phyloP scores from a whole-genome alignment of 176 grass and related monocot species.

The Otatea glauca region DNA sequence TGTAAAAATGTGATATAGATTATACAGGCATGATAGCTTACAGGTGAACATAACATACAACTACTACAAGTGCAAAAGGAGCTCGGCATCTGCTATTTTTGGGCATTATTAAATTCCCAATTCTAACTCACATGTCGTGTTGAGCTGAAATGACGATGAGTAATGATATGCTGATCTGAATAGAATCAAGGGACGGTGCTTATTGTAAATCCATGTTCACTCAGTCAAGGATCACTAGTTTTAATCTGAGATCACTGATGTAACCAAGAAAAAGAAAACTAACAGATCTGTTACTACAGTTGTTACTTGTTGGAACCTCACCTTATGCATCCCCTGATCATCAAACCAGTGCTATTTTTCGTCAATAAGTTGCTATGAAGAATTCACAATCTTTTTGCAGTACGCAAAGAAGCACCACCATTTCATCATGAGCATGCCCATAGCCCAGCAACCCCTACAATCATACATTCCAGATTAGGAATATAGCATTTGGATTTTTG shows the following conservation, averaged over 20 bases:
- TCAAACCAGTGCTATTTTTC: neutral
- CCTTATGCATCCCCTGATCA: neutral
- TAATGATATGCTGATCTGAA: neutral
- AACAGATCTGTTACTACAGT: neutral
- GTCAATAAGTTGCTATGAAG: neutral
- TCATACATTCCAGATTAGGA: neutral
- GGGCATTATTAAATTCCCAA: neutral
- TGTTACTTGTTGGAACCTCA: neutral
- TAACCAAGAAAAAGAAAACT: neutral
- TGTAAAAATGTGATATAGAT: neutral
- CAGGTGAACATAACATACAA: neutral
- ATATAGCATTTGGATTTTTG: neutral
- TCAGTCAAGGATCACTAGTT: neutral
- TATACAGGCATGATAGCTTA: neutral
- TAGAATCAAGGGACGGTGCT: neutral
- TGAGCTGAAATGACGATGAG: neutral
- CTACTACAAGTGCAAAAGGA: neutral
- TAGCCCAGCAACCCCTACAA: neutral
- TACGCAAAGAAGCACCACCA: neutral
- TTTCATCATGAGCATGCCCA: neutral
- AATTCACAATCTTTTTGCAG: neutral
- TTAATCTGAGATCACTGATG: neutral
- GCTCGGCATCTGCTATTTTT: neutral
- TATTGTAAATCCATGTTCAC: neutral
- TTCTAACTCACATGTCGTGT: neutral